Evolutionary conservation across 2,329 filamentous ascomycete genomes (phyloP), one percentile per base, ranked within the genome.

Genomic region (Claviceps africana): DNA sequence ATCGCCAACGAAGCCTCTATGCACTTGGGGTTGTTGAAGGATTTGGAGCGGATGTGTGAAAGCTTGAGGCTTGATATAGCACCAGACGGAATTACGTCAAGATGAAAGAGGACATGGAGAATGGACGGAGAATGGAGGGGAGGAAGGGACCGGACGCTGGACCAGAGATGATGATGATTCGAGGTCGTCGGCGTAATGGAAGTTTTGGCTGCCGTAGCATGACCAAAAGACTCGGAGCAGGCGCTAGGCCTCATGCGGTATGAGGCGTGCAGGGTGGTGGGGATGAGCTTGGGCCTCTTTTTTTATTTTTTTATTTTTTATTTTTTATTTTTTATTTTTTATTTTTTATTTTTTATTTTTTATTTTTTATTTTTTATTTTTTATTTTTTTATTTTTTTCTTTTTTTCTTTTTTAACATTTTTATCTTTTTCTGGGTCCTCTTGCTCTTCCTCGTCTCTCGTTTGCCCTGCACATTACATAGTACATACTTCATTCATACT

Each of bases 1-100:
- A 67, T 68, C 48, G 58, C 58, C 55, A 46, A 46, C 43, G 37
- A 21, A 48, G 54, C 49, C 53, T 54, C 52, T 50, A 51, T 53
- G 55, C 55, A 53, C 58, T 52, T 39, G 17, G 11, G 15, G 3
- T 50, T 8, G 28, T 11, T 15, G 15, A 21, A 43, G 11, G 40
- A n/a, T 21, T 48, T 10, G 33, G 33, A 17, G 4, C 9, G 33
- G 19, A 28, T 25, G n/a, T 30, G 6, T 10, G 39, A n/a, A 50
- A 15, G 15, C 33, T 37, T 37, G 15, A 15, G 4, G n/a, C 1
- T 35, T 21, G 28, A 31, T 42, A 17, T n/a, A n/a, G 15, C 22
- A 30, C 5, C 37, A 19, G 48, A 42, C 13, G 28, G 40, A 35
- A 48, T 19, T 8, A 22, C 7, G 35, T 40, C 19, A 31, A 37